Evolutionary conservation across 441 rosid species (phyloP).

Genomic region (Flueggea neowawraea): DNA sequence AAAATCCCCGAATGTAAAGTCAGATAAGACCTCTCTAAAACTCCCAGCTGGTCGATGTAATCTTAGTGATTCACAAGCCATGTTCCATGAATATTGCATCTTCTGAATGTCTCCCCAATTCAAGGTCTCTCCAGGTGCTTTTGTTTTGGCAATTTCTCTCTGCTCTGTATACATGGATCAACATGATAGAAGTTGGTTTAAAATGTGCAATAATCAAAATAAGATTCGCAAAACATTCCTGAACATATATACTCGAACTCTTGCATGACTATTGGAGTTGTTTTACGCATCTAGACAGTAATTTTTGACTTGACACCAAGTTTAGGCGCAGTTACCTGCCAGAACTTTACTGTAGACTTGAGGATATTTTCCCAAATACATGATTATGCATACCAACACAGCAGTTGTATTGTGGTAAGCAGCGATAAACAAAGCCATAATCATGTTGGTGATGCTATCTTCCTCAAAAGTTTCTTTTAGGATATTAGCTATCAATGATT

Average conservation of each 20-base stretch:
- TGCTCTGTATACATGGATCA: conserved; percentile 21
- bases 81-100: conserved; percentile 51
- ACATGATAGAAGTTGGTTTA: too few relatives aligned
- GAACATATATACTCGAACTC: too few relatives aligned
- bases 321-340: conserved; percentile 11
- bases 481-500: neutral
- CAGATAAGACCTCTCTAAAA: conserved; percentile 36
- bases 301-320: too few relatives aligned
- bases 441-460: conserved; percentile 26
- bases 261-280: too few relatives aligned
- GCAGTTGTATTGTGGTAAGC: conserved; percentile 31
- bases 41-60: conserved; percentile 46
- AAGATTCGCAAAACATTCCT: too few relatives aligned
- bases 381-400: conserved; percentile 29
- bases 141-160: conserved; percentile 28
- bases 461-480: conserved; percentile 4
- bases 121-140: conserved; percentile 22
- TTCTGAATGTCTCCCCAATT: conserved; percentile 41
- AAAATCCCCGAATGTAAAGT: conserved; percentile 31
- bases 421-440: conserved; percentile 31
- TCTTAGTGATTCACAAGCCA: conserved; percentile 38
- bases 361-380: conserved; percentile 32
- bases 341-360: conserved; percentile 25
- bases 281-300: too few relatives aligned
- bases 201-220: too few relatives aligned